These are phyloP conservation scores for Hippophae rhamnoides DNA, from an alignment of 306 rosid species.

Conservation along the genomic window DNA sequence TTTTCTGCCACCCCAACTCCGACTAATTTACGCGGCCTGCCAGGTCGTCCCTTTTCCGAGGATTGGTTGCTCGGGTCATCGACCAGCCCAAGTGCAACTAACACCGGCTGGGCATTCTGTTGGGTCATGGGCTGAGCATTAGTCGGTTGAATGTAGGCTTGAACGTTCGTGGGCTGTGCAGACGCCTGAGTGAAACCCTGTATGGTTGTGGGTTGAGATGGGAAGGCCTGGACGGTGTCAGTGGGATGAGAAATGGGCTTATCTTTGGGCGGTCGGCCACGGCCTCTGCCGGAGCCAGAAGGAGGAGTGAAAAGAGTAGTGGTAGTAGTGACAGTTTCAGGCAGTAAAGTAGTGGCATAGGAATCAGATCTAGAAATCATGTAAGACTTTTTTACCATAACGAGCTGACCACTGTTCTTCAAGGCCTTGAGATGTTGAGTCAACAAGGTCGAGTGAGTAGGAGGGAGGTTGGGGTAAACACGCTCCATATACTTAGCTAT, in stretches of 20 bases:
- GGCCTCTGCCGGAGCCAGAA: conserved; percentile 17
- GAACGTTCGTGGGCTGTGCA: conserved; percentile 4
- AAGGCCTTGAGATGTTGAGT: conserved; percentile 64
- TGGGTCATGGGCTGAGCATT: conserved; percentile 1
- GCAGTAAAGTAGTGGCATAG: background rate
- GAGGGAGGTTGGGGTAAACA: conserved; percentile 43
- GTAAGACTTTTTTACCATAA: conserved; percentile 68
- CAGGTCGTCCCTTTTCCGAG: conserved; percentile 29
- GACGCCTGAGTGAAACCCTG: background rate
- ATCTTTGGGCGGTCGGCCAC: conserved; percentile 62
- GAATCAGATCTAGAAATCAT: conserved; percentile 57
- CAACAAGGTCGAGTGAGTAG: conserved; percentile 46
- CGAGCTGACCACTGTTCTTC: conserved; percentile 46
- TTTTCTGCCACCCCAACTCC: conserved; percentile 1
- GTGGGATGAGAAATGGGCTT: conserved; percentile 8
- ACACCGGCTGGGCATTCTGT: conserved; percentile 47
- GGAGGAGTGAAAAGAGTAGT: background rate
- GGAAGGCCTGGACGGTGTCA: background rate
- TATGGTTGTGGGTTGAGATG: no score
- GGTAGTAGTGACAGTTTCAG: background rate
- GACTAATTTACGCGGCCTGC: conserved; percentile 42
- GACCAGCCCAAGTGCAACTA: conserved; percentile 53
- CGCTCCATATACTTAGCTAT: conserved; percentile 70
- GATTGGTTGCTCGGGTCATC: conserved; percentile 42
- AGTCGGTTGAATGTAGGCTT: conserved; percentile 7